These are phyloP conservation scores for Coleophoma cylindrospora DNA, from an alignment of 2,329 filamentous ascomycete species.

Conservation along the genomic window DNA sequence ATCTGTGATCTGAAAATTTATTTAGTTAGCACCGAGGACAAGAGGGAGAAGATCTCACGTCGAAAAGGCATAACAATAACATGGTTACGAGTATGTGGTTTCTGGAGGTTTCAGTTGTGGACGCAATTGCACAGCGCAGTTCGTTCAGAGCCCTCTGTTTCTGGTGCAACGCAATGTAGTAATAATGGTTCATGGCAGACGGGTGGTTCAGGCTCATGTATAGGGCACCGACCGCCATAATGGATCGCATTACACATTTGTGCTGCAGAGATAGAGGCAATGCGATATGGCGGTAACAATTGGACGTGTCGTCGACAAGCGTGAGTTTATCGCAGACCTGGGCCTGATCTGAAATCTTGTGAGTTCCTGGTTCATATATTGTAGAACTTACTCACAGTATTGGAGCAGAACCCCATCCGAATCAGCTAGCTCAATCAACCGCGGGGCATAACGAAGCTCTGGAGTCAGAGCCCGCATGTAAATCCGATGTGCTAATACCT, in stretches of 20 bases:
- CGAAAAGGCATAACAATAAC: conserved; percentile 8
- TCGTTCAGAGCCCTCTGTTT: conserved; percentile 6
- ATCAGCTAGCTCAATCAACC: conserved; percentile 1
- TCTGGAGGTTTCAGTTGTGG: conserved; percentile 1
- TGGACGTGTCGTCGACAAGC: conserved; percentile 9
- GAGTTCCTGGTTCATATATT: neutral
- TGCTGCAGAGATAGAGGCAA: conserved; percentile 5
- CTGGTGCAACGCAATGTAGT: conserved; percentile 7
- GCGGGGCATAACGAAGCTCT: neutral
- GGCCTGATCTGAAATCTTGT: conserved; percentile 3
- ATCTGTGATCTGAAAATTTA: conserved; percentile 5
- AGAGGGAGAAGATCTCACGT: conserved; percentile 1
- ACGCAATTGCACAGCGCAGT: conserved; percentile 5
- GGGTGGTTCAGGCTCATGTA: conserved; percentile 6
- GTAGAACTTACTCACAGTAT: conserved; percentile 5
- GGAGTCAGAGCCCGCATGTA: neutral
- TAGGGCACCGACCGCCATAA: conserved; percentile 7
- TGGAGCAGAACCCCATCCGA: conserved; percentile 8
- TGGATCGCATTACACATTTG: conserved; percentile 6
- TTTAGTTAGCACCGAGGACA: neutral
- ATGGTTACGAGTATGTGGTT: conserved; percentile 9
- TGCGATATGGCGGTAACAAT: conserved; percentile 8
- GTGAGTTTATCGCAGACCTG: conserved; percentile 8
- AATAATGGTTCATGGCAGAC: conserved; percentile 3
- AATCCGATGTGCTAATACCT: neutral